A percentile compares a stretch with the other conserved stretches of the same genome.
Conservation (phyloP, 345 rosid species). For the Populus davidiana region DNA sequence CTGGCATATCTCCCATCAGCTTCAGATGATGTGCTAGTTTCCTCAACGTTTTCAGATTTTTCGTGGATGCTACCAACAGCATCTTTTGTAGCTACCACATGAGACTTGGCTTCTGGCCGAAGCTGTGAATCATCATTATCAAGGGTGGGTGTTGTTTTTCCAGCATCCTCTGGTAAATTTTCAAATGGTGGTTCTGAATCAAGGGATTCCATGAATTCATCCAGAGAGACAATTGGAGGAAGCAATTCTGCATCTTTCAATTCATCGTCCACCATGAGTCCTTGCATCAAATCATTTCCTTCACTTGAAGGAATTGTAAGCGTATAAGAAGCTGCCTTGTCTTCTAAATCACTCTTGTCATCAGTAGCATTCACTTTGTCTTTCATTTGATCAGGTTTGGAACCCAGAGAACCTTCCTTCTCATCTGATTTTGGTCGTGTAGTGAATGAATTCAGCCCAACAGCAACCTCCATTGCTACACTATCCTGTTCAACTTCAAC, state of each 20-base stretch:
- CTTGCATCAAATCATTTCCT: conserved; percentile 49
- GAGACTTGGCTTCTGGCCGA: conserved; percentile 35
- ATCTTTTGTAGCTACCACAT: conserved; percentile 33
- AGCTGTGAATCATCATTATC: conserved; percentile 42
- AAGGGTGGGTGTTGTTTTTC: conserved; percentile 25
- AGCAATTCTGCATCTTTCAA: conserved; percentile 72
- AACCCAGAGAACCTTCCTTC: conserved; percentile 13
- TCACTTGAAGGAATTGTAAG: conserved; percentile 60
- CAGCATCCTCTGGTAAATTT: conserved; percentile 47
- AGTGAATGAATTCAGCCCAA: conserved; percentile 37
- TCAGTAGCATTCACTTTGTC: conserved; percentile 27
- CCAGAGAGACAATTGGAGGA: conserved; percentile 87
- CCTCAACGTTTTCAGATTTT: conserved; percentile 32
- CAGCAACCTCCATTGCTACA: conserved; percentile 58
- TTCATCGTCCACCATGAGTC: conserved; percentile 77
- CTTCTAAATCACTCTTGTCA: conserved; percentile 34
- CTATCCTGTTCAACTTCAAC: conserved; percentile 69
- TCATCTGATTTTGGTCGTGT: conserved; percentile 32
- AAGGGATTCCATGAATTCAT: conserved; percentile 88
- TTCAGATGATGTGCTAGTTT: conserved; percentile 18
- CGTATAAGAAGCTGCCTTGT: conserved; percentile 29
- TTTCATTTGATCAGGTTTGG: conserved; percentile 30
- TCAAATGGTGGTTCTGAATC: conserved; percentile 87
- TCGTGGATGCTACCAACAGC: conserved; percentile 20
- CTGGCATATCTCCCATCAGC: conserved; percentile 24